Evolutionary conservation across 495 filamentous ascomycete genomes (phyloP).

Genomic region (Baudoinia panamericana): DNA sequence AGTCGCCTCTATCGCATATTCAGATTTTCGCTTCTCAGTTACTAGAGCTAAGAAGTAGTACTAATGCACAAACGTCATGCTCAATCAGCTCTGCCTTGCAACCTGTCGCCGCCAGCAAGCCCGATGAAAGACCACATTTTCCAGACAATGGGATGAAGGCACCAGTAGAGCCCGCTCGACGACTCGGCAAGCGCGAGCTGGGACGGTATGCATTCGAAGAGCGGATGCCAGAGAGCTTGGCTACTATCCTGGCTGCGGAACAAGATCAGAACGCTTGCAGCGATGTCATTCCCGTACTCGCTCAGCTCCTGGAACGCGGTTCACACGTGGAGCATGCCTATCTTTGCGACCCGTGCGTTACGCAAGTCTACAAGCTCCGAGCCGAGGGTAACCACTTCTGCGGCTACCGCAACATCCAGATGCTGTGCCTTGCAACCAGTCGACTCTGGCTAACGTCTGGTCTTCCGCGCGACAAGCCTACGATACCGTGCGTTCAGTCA

Average conservation of each 20-base stretch:
- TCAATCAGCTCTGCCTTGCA: too few species aligned
- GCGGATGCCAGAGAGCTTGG: conserved; percentile 59
- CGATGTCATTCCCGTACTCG: conserved; percentile 56
- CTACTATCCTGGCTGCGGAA: conserved; percentile 1
- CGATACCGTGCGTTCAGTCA: conserved; percentile 71
- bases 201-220: conserved; percentile 76
- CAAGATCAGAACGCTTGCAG: conserved; percentile 37
- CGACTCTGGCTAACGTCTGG: conserved; percentile 40
- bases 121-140: too few species aligned
- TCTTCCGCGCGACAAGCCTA: conserved; percentile 49
- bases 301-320: conserved; percentile 57
- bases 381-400: conserved; percentile 72
- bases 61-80: too few species aligned
- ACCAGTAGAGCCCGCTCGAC: too few species aligned
- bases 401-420: conserved; percentile 95
- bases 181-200: conserved; percentile 56
- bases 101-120: too few species aligned
- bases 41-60: too few species aligned
- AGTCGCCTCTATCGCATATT: too few species aligned
- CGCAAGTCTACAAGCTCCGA: conserved; percentile 68
- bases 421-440: conserved; percentile 37
- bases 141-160: too few species aligned
- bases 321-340: conserved; percentile 55
- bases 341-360: conserved; percentile 58
- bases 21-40: too few species aligned